These are phyloP conservation scores for Furcasterigmium sp. DNA, from an alignment of 2,329 filamentous ascomycete species.

Conservation along the genomic window DNA sequence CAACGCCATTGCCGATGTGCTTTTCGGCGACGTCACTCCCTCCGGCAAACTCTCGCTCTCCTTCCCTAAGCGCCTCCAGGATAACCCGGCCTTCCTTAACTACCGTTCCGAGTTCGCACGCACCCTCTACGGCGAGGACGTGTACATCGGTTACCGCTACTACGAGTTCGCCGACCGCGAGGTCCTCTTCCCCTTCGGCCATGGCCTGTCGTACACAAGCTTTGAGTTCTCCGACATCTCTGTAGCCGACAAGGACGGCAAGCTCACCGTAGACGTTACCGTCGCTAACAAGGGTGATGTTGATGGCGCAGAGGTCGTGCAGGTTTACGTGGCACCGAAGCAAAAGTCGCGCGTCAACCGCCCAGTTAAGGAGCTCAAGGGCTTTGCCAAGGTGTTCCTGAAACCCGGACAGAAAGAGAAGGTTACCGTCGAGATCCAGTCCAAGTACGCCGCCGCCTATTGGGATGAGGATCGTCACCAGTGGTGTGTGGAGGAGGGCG, in stretches of 20 bases:
- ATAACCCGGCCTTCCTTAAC: conserved; percentile 74
- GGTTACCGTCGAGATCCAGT: conserved; percentile 50
- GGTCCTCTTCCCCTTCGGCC: conserved; percentile 73
- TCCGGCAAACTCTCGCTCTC: conserved; percentile 73
- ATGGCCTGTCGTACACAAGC: conserved; percentile 72
- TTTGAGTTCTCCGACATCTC: conserved; percentile 52
- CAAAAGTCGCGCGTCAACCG: conserved; percentile 46
- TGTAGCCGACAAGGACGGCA: conserved; percentile 39
- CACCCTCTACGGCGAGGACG: conserved; percentile 71
- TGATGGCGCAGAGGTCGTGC: conserved; percentile 49
- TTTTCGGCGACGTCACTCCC: conserved; percentile 70
- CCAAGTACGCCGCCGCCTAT: conserved; percentile 63
- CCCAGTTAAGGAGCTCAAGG: conserved; percentile 58
- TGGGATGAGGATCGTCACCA: conserved; percentile 63
- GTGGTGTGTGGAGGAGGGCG: conserved; percentile 63
- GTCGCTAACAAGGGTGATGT: conserved; percentile 57
- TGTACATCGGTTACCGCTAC: conserved; percentile 77
- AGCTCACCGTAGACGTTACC: conserved; percentile 42
- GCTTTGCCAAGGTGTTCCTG: conserved; percentile 59
- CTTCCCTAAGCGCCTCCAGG: conserved; percentile 63
- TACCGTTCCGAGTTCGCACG: conserved; percentile 65
- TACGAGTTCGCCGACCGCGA: conserved; percentile 63
- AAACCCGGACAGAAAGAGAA: conserved; percentile 52
- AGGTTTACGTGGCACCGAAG: conserved; percentile 52
- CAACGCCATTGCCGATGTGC: conserved; percentile 73